These are phyloP conservation scores for Carnegiea gigantea DNA, from an alignment of 179 eudicot genomes.

Conservation along the genomic window DNA sequence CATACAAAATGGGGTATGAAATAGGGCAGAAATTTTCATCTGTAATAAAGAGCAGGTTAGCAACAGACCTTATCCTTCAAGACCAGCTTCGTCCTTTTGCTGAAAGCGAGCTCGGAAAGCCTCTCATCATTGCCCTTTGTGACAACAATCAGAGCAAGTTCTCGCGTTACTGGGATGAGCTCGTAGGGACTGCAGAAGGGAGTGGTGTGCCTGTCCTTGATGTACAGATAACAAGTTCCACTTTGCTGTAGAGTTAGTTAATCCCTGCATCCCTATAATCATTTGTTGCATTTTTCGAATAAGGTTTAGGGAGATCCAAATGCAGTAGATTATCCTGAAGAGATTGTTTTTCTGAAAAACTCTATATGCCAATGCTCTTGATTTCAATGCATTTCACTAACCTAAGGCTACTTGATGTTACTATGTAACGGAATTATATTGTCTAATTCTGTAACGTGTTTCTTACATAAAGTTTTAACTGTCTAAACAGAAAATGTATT, in stretches of 20 bases:
- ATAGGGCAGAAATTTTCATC: constrained; percentile 71
- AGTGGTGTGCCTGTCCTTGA: constrained; percentile 63
- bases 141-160: constrained; percentile 49
- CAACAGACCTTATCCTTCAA: constrained; percentile 65
- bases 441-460: too few species aligned
- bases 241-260: not conserved
- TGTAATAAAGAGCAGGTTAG: constrained; percentile 61
- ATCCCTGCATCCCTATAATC: not conserved
- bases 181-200: constrained; percentile 72
- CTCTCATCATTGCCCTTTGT: constrained; percentile 48
- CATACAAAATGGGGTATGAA: constrained; percentile 60
- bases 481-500: too few species aligned
- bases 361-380: too few species aligned
- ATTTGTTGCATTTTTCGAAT: not conserved
- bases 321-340: too few species aligned
- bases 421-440: too few species aligned
- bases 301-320: too few species aligned
- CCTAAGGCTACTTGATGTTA: too few species aligned
- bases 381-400: too few species aligned
- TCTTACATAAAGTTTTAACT: too few species aligned
- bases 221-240: constrained; percentile 32
- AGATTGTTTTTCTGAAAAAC: too few species aligned
- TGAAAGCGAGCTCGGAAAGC: constrained; percentile 28
- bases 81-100: constrained; percentile 73
- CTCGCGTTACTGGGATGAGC: constrained; percentile 75